Conservation (phyloP, 768 basidiomycete genomes). For the Auricularia auricula-judae region DNA sequence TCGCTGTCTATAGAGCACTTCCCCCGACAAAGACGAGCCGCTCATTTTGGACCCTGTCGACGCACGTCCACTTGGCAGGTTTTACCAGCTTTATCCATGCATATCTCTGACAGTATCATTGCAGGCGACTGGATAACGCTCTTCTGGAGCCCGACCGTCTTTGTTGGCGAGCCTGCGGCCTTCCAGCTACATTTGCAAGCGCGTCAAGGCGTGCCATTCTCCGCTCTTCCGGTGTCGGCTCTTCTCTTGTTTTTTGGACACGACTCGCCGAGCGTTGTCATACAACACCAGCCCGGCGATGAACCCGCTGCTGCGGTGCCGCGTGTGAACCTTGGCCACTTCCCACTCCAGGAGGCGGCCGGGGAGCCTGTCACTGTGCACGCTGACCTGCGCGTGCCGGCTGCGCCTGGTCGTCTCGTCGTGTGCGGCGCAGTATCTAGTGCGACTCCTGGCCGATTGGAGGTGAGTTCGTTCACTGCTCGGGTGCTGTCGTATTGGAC, state of each 20-base stretch:
- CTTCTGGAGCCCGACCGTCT: slow-evolving; percentile 61
- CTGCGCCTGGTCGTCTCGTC: slow-evolving; percentile 45
- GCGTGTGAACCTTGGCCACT: slow-evolving; percentile 36
- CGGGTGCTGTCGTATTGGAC: not conserved
- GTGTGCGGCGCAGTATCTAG: slow-evolving; percentile 51
- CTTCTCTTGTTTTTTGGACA: slow-evolving; percentile 51
- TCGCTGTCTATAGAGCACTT: slow-evolving; percentile 43
- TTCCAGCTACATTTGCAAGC: slow-evolving; percentile 67
- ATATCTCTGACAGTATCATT: slow-evolving; percentile 5
- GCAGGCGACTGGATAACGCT: slow-evolving; percentile 54
- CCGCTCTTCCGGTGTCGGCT: slow-evolving; percentile 48
- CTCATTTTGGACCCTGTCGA: slow-evolving; percentile 55
- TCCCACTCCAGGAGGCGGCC: slow-evolving; percentile 13
- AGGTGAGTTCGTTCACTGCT: slow-evolving; percentile 29
- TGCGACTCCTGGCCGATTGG: slow-evolving; percentile 36
- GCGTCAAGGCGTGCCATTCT: slow-evolving; percentile 35
- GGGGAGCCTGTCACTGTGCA: slow-evolving; percentile 15
- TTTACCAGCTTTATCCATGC: not conserved
- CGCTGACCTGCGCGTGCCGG: slow-evolving; percentile 36
- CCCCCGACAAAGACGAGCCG: slow-evolving; percentile 48
- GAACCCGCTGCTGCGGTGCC: slow-evolving; percentile 18
- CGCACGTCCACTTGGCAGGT: slow-evolving; percentile 51
- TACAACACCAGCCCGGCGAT: slow-evolving; percentile 30
- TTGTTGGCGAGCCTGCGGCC: slow-evolving; percentile 47
- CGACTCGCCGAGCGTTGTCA: slow-evolving; percentile 34